A percentile compares a stretch with the other conserved stretches of the same genome.
phyloP scores from a whole-genome alignment of 331 rosid species.

The Quercus lobata region DNA sequence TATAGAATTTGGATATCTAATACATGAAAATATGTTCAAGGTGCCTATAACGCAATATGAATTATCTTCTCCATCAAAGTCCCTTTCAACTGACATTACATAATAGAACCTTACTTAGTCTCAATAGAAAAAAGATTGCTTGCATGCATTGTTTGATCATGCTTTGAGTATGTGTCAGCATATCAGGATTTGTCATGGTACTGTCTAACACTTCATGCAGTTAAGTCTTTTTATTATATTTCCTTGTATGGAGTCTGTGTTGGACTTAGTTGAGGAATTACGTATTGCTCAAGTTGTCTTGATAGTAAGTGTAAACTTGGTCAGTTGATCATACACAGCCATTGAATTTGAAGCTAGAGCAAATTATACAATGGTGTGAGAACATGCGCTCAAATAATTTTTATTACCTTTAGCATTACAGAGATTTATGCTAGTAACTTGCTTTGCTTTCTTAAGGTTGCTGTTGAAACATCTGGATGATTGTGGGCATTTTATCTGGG shows the following conservation, averaged over 20 bases:
- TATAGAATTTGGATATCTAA: not conserved
- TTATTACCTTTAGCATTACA: not conserved
- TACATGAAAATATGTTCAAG: not conserved
- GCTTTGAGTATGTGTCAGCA: not conserved
- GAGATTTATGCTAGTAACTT: not conserved
- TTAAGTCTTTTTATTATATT: not conserved
- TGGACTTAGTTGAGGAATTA: not conserved
- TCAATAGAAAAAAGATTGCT: not conserved
- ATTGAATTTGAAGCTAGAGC: not conserved
- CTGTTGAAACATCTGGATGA: slow-evolving; percentile 1
- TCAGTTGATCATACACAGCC: not conserved
- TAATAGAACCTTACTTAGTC: not conserved
- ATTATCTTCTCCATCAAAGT: not conserved
- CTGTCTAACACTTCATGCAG: not conserved
- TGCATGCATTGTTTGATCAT: not conserved
- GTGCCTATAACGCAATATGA: not conserved
- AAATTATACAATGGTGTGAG: not conserved
- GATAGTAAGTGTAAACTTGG: not conserved
- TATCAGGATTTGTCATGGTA: not conserved
- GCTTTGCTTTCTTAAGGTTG: not conserved
- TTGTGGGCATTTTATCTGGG: slow-evolving; percentile 7
- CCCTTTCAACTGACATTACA: not conserved
- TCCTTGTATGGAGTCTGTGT: not conserved
- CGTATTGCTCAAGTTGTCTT: not conserved
- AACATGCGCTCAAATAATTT: not conserved